Conservation (phyloP, 2,329 filamentous ascomycete species). For the Fusarium tricinctum region DNA sequence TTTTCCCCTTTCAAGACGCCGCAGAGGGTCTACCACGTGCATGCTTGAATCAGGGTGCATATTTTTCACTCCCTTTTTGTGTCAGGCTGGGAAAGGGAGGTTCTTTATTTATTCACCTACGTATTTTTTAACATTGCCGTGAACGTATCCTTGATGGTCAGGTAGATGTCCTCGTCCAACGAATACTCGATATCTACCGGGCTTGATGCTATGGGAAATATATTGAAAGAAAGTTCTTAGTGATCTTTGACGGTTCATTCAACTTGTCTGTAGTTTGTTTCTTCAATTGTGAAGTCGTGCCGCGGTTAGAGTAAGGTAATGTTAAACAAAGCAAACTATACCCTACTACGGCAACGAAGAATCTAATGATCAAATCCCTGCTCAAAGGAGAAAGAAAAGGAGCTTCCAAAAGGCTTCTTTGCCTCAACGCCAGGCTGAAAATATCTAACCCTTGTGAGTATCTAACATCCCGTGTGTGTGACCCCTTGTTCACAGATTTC, state of each 20-base stretch:
- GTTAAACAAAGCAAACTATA: background rate
- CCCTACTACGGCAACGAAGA: conserved; percentile 6
- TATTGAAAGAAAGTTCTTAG: background rate
- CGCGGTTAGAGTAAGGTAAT: background rate
- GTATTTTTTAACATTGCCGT: background rate
- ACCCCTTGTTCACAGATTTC: conserved; percentile 28
- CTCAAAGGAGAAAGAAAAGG: conserved; percentile 4
- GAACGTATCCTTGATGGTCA: background rate
- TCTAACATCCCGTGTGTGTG: conserved; percentile 4
- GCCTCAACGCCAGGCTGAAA: conserved; percentile 30
- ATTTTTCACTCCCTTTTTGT: conserved; percentile 2
- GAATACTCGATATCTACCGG: conserved; percentile 1
- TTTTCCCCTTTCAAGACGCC: conserved; percentile 17
- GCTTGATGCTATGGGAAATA: background rate
- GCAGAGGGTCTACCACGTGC: conserved; percentile 10
- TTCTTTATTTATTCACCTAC: no score
- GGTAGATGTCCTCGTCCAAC: background rate
- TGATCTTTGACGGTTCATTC: background rate
- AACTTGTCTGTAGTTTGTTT: background rate
- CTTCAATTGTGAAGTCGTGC: background rate
- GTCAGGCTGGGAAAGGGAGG: conserved; percentile 11
- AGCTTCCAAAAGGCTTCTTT: conserved; percentile 33
- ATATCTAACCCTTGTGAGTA: conserved; percentile 18
- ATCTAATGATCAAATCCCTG: conserved; percentile 10
- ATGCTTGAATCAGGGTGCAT: conserved; percentile 22